phyloP scores from a whole-genome alignment of 108 stramenopile genomes.

The Fragilariopsis cylindrus region DNA sequence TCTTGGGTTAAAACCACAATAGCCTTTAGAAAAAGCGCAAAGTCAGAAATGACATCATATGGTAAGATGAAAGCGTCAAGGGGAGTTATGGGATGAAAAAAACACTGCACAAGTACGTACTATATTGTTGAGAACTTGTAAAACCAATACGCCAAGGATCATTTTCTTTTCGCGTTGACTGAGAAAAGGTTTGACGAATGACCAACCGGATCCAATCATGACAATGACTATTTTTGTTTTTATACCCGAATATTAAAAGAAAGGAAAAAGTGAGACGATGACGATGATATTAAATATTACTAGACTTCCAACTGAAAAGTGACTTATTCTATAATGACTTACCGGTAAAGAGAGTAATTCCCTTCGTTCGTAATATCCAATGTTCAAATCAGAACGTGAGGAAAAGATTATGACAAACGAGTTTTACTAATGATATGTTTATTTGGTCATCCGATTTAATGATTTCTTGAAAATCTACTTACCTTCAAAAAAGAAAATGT shows the following conservation, averaged over 20 bases:
- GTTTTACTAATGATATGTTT: too few relatives aligned
- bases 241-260: not conserved
- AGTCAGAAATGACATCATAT: too few relatives aligned
- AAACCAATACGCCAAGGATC: constrained; percentile 76
- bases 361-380: not conserved
- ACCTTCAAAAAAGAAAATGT: constrained; percentile 70
- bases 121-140: constrained; percentile 95
- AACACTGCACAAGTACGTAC: too few relatives aligned
- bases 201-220: constrained; percentile 96
- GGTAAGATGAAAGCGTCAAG: too few relatives aligned
- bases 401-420: too few relatives aligned
- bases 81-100: too few relatives aligned
- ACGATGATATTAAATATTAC: too few relatives aligned
- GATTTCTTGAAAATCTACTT: not conserved
- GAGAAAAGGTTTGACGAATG: constrained; percentile 93
- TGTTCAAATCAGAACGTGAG: too few relatives aligned
- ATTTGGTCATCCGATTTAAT: too few relatives aligned
- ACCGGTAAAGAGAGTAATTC: constrained; percentile 12
- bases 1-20: constrained; percentile 89
- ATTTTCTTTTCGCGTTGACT: constrained; percentile 86
- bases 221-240: constrained; percentile 77
- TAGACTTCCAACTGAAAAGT: too few relatives aligned
- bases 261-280: too few relatives aligned
- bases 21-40: constrained; percentile 33
- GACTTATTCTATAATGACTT: not conserved